These are phyloP conservation scores for Mucor racemosus DNA, from an alignment of 371 early-diverging fungal species.

Conservation along the genomic window DNA sequence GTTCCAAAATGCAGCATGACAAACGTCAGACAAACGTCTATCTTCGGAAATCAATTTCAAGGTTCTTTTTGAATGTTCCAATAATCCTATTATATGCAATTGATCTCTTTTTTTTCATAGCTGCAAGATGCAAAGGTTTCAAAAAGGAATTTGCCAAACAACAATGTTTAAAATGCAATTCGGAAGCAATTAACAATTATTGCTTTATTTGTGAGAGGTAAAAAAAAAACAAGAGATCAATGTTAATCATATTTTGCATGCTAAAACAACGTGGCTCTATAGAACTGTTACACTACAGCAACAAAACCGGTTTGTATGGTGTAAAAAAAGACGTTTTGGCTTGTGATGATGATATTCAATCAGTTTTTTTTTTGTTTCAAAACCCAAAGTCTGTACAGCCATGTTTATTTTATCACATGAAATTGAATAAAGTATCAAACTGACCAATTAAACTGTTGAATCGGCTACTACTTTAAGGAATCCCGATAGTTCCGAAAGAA, in stretches of 20 bases:
- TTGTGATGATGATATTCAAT: neutral
- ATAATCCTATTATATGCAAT: neutral
- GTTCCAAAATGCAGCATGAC: neutral
- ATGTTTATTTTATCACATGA: neutral
- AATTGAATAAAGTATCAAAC: neutral
- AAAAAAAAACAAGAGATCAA: neutral
- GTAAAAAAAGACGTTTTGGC: neutral
- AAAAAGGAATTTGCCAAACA: neutral
- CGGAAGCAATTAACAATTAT: neutral
- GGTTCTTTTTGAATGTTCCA: slow-evolving; percentile 4
- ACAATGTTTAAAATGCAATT: neutral
- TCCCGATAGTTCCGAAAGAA: neutral
- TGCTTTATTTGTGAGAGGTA: slow-evolving; percentile 1
- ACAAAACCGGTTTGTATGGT: neutral
- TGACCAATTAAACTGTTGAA: neutral
- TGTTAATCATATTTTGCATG: neutral
- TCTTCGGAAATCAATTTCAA: neutral
- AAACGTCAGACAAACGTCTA: slow-evolving; percentile 1
- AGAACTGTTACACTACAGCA: neutral
- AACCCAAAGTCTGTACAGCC: neutral
- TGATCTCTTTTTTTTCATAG: neutral
- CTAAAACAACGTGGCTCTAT: neutral
- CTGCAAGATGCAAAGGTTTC: neutral
- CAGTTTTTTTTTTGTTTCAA: neutral
- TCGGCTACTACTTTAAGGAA: neutral